Percentiles rank a stretch among this genome's conserved stretches.
These are phyloP conservation scores for Effrenium voratum DNA, from an alignment of 73 alveolate genomes.

Conservation along the genomic window DNA sequence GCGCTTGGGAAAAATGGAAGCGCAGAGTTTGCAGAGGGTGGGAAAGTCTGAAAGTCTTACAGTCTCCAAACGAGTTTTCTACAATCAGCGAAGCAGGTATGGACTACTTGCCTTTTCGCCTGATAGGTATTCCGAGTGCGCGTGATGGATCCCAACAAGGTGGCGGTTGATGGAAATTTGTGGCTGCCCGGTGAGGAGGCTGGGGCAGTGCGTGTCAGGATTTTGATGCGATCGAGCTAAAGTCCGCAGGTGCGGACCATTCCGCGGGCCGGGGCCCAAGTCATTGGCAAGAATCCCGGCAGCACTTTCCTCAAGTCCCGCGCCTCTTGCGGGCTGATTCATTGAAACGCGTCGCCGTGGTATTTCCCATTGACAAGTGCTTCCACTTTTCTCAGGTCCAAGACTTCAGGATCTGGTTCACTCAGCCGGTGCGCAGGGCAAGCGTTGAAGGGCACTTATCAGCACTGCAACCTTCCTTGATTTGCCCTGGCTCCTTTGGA, in stretches of 20 bases:
- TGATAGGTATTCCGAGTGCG: slow-evolving; percentile 81
- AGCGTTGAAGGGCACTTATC: too few relatives aligned
- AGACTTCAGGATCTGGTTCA: slow-evolving; percentile 90
- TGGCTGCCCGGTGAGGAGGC: slow-evolving; percentile 85
- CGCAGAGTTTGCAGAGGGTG: too few relatives aligned
- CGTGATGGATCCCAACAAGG: slow-evolving; percentile 90
- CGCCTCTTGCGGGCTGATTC: too few relatives aligned
- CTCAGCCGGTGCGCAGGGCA: slow-evolving; percentile 56
- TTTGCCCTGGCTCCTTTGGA: too few relatives aligned
- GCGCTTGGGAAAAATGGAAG: slow-evolving; percentile 15
- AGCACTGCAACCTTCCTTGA: too few relatives aligned
- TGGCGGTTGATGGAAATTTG: slow-evolving; percentile 66
- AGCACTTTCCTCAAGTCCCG: too few relatives aligned
- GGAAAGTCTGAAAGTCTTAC: too few relatives aligned
- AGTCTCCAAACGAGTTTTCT: too few relatives aligned
- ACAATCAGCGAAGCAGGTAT: too few relatives aligned
- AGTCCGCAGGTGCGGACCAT: slow-evolving; percentile 44
- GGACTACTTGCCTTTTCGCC: background rate
- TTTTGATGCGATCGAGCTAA: background rate
- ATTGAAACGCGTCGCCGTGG: too few relatives aligned
- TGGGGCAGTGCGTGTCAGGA: background rate
- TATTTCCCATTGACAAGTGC: too few relatives aligned
- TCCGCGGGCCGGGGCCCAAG: background rate
- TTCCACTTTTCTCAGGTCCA: slow-evolving; percentile 1
- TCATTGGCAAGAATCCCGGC: background rate